Evolutionary conservation across 768 basidiomycete species (phyloP).

Genomic region (Xanthoconium stramineum): DNA sequence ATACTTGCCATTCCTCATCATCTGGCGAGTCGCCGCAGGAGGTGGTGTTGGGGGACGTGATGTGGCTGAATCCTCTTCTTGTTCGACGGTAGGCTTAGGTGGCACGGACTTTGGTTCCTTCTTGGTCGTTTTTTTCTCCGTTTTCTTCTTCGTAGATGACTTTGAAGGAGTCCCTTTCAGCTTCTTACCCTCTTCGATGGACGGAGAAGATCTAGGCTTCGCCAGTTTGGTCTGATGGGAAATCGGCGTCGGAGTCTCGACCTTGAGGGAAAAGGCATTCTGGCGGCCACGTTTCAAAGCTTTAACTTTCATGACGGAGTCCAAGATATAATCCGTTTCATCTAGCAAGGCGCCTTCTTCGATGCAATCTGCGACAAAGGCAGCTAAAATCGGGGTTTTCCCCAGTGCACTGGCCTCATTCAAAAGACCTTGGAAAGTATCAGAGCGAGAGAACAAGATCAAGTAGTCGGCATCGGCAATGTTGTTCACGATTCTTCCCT

Average conservation of each 20-base stretch:
- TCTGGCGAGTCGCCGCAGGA: constrained; percentile 29
- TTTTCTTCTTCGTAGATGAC: constrained; percentile 1
- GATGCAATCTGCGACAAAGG: constrained; percentile 55
- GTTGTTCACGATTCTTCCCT: constrained; percentile 54
- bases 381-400: constrained; percentile 47
- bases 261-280: constrained; percentile 10
- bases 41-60: constrained; percentile 48
- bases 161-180: constrained; percentile 8
- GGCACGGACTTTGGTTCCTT: neutral
- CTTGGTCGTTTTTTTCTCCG: neutral
- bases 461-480: constrained; percentile 59
- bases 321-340: constrained; percentile 43
- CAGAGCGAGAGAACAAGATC: constrained; percentile 52
- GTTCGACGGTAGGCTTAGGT: neutral
- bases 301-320: constrained; percentile 23
- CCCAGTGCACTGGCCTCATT: constrained; percentile 31
- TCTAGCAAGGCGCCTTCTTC: constrained; percentile 43
- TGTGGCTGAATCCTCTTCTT: neutral
- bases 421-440: constrained; percentile 49
- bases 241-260: constrained; percentile 8
- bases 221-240: neutral
- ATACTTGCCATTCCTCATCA: constrained; percentile 32
- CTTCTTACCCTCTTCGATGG: constrained; percentile 1
- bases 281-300: constrained; percentile 25
- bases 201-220: constrained; percentile 7